Evolutionary conservation across 1,284 basidiomycete species (phyloP).

Genomic region (Ceratobasidium sp.): DNA sequence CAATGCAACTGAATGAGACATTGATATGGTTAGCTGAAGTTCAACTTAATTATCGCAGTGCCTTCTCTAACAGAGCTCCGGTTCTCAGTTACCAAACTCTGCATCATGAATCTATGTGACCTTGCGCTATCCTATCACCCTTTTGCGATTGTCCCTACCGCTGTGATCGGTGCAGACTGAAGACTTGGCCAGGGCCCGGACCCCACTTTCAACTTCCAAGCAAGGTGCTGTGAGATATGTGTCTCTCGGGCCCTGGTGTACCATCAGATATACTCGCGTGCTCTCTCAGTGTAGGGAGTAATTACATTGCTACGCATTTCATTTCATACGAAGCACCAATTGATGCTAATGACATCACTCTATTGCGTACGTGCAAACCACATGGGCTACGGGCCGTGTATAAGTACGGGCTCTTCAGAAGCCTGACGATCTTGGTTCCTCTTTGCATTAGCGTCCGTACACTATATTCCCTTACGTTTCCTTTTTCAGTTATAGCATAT

Average conservation of each 20-base stretch:
- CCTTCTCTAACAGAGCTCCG: neutral
- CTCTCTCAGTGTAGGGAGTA: neutral
- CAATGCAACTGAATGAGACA: neutral
- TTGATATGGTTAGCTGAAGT: neutral
- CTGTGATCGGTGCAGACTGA: neutral
- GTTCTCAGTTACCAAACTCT: neutral
- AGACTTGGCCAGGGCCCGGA: neutral
- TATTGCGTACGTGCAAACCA: neutral
- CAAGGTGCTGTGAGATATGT: neutral
- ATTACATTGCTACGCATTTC: neutral
- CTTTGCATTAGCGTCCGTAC: neutral
- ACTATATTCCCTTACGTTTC: neutral
- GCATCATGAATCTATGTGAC: neutral
- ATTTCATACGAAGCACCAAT: constrained; percentile 8
- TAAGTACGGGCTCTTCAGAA: neutral
- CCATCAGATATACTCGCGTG: neutral
- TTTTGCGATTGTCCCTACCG: neutral
- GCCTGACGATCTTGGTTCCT: neutral
- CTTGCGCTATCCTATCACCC: neutral
- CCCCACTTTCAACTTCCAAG: neutral
- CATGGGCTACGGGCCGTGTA: neutral
- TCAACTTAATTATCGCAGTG: neutral
- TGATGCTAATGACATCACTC: constrained; percentile 18
- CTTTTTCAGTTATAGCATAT: neutral
- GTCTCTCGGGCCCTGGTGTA: no score